A percentile compares a stretch with the other conserved stretches of the same genome.
Conservation (phyloP, 1,284 basidiomycete genomes). For the Nidula niveotomentosa region DNA sequence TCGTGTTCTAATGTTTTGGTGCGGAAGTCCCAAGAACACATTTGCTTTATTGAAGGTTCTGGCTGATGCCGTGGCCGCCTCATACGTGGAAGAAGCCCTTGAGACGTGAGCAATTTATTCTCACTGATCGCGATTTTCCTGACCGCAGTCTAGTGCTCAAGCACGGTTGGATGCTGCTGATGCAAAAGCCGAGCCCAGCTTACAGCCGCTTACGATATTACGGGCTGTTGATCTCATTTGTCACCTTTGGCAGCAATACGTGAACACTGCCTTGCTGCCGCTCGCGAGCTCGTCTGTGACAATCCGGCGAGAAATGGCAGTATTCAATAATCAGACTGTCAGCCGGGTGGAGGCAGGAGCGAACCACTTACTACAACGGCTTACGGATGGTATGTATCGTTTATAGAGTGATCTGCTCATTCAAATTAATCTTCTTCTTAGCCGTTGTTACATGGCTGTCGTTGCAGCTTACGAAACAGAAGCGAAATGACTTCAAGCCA, state of each 20-base stretch:
- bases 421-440: conserved; percentile 23
- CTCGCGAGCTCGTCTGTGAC: conserved; percentile 87
- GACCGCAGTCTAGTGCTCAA: conserved; percentile 51
- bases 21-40: conserved; percentile 83
- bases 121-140: conserved; percentile 2
- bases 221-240: conserved; percentile 86
- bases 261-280: conserved; percentile 89
- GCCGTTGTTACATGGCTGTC: conserved; percentile 72
- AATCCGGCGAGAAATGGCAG: conserved; percentile 89
- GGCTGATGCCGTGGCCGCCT: conserved; percentile 85
- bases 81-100: conserved; percentile 89
- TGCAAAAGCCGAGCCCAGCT: conserved; percentile 75
- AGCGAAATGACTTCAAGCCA: conserved; percentile 96
- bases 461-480: conserved; percentile 85
- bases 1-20: conserved; percentile 1
- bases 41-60: conserved; percentile 85
- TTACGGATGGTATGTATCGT: conserved; percentile 71
- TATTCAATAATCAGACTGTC: conserved; percentile 91
- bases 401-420: not conserved
- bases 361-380: conserved; percentile 82
- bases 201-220: conserved; percentile 72
- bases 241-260: conserved; percentile 97
- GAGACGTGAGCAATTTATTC: conserved; percentile 69
- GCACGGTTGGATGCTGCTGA: conserved; percentile 76
- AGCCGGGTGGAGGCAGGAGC: conserved; percentile 87